Conservation (phyloP, 2,329 filamentous ascomycete species). For the Thielaviopsis ethacetica region DNA sequence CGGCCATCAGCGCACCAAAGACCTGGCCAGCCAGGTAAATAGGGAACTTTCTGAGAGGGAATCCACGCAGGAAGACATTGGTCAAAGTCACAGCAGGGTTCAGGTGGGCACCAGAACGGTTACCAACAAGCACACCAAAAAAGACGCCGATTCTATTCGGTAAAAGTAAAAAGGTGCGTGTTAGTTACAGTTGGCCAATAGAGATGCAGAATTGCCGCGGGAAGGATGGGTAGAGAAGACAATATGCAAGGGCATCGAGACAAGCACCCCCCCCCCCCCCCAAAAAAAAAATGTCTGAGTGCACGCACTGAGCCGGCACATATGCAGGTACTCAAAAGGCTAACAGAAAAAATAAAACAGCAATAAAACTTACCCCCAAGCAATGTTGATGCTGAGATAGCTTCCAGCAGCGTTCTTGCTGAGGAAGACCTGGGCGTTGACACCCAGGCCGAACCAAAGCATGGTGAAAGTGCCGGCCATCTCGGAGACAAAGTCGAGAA, state of each 20-base stretch:
- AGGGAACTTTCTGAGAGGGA: slow-evolving; percentile 54
- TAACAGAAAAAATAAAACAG: background rate
- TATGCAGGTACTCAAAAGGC: background rate
- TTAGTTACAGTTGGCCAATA: background rate
- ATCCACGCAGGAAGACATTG: slow-evolving; percentile 50
- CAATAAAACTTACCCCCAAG: slow-evolving; percentile 27
- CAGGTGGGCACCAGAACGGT: slow-evolving; percentile 50
- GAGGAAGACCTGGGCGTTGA: slow-evolving; percentile 52
- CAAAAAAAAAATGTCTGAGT: no score
- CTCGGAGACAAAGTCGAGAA: slow-evolving; percentile 32
- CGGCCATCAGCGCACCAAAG: slow-evolving; percentile 48
- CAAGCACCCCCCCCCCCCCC: no score
- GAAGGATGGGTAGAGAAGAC: background rate
- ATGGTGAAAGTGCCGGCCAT: slow-evolving; percentile 54
- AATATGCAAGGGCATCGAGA: background rate
- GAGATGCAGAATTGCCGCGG: background rate
- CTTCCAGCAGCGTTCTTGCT: slow-evolving; percentile 31
- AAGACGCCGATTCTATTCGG: slow-evolving; percentile 43
- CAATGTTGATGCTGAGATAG: slow-evolving; percentile 33
- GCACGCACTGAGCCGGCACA: no score
- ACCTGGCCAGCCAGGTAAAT: slow-evolving; percentile 49
- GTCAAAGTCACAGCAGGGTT: slow-evolving; percentile 56
- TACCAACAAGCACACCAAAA: slow-evolving; percentile 50
- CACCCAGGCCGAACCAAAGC: slow-evolving; percentile 52
- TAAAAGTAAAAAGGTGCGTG: background rate